Percentiles rank a stretch among this genome's conserved stretches.
phyloP scores from a whole-genome alignment of 2,329 filamentous ascomycete genomes.

The Myotisia sp. region DNA sequence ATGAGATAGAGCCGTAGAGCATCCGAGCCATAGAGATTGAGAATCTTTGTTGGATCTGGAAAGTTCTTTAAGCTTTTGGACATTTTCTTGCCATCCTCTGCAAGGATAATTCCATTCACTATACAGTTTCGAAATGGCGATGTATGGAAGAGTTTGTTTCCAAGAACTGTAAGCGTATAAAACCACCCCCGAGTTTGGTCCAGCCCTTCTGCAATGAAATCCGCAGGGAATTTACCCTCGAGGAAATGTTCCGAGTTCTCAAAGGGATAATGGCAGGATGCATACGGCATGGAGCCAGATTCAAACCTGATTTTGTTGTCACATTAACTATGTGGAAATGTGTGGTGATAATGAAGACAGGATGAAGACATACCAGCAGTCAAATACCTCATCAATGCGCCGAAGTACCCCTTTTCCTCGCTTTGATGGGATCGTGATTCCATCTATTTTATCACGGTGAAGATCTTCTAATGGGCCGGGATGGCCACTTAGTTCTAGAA shows the following conservation, averaged over 20 bases:
- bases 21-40: slow-evolving; percentile 80
- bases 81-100: slow-evolving; percentile 97
- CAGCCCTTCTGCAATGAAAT: slow-evolving; percentile 86
- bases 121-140: slow-evolving; percentile 90
- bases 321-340: slow-evolving; percentile 22
- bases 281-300: slow-evolving; percentile 90
- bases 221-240: slow-evolving; percentile 67
- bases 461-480: slow-evolving; percentile 69
- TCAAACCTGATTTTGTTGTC: too few species aligned
- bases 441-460: slow-evolving; percentile 82
- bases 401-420: slow-evolving; percentile 70
- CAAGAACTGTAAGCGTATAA: slow-evolving; percentile 79
- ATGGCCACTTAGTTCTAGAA: slow-evolving; percentile 76
- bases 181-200: slow-evolving; percentile 97
- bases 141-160: slow-evolving; percentile 70
- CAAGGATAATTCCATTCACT: slow-evolving; percentile 88
- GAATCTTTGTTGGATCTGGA: slow-evolving; percentile 69
- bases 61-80: slow-evolving; percentile 95
- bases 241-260: slow-evolving; percentile 65
- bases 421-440: slow-evolving; percentile 85
- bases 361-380: slow-evolving; percentile 52
- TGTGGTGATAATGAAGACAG: neutral
- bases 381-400: slow-evolving; percentile 78
- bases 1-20: slow-evolving; percentile 90
- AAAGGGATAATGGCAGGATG: slow-evolving; percentile 81